Conservation (phyloP, 2,329 filamentous ascomycete species). For the Eurotiales sp. region DNA sequence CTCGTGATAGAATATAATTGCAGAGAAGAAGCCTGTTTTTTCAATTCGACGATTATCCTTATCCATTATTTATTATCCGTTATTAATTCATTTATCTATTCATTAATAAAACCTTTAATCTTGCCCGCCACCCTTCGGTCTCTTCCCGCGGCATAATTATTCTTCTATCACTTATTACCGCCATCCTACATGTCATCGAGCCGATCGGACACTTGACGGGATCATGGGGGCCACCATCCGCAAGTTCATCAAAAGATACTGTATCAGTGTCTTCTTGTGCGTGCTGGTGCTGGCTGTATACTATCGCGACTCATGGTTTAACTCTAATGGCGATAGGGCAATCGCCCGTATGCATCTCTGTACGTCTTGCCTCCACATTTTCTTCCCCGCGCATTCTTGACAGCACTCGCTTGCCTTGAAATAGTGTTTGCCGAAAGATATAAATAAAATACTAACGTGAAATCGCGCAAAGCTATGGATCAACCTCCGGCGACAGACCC, state of each 20-base stretch:
- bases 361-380: conserved; percentile 3
- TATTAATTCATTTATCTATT: no score
- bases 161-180: background rate
- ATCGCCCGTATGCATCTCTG: conserved; percentile 14
- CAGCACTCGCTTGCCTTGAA: no score
- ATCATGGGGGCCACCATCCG: conserved; percentile 4
- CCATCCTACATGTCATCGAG: background rate
- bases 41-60: no score
- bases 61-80: no score
- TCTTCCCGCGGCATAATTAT: background rate
- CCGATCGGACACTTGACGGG: background rate
- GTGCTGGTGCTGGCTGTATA: conserved; percentile 6
- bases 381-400: no score
- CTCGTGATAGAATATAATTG: no score
- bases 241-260: conserved; percentile 10
- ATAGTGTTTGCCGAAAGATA: no score
- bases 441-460: background rate
- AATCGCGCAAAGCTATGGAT: conserved; percentile 8
- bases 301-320: conserved; percentile 14
- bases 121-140: background rate
- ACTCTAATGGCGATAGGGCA: conserved; percentile 12
- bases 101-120: no score
- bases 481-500: conserved; percentile 13
- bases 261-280: background rate
- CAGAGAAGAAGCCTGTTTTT: no score